Percentiles rank a stretch among this genome's conserved stretches.
These are phyloP conservation scores for Vicia faba DNA, from an alignment of 306 rosid genomes.

Conservation along the genomic window DNA sequence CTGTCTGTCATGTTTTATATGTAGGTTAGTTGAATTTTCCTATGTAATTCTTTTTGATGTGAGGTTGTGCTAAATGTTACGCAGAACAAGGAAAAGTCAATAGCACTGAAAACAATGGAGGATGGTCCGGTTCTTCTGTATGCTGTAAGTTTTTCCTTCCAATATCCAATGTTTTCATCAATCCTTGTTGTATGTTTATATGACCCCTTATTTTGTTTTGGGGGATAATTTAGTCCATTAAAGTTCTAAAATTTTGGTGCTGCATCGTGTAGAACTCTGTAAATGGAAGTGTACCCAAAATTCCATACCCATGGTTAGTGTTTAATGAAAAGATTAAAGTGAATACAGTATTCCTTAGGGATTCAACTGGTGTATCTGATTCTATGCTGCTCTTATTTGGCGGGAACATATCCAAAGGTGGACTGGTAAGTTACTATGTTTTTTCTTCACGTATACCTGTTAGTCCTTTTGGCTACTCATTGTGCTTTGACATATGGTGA, in stretches of 20 bases:
- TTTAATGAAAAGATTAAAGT: conserved; percentile 96
- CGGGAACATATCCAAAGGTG: conserved; percentile 77
- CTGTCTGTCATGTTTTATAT: conserved; percentile 27
- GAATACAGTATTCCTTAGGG: conserved; percentile 91
- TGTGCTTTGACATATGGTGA: conserved; percentile 20
- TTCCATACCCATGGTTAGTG: conserved; percentile 94
- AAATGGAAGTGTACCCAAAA: conserved; percentile 68
- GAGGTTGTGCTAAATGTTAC: conserved; percentile 37
- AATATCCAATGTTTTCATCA: conserved; percentile 26
- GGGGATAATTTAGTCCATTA: conserved; percentile 9
- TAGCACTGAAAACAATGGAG: conserved; percentile 92
- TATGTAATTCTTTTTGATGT: conserved; percentile 19
- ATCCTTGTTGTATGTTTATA: conserved; percentile 17
- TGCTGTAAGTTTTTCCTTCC: conserved; percentile 59
- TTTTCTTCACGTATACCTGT: conserved; percentile 10
- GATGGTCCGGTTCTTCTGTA: conserved; percentile 95
- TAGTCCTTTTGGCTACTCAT: conserved; percentile 31
- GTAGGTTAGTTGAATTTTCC: conserved; percentile 28
- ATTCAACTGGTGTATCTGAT: conserved; percentile 90
- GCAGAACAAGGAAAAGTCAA: conserved; percentile 92
- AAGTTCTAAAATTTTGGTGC: conserved; percentile 41
- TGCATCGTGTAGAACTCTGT: conserved; percentile 75
- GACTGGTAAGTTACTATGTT: conserved; percentile 56
- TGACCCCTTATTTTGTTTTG: conserved; percentile 37
- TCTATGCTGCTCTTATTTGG: conserved; percentile 90